phyloP scores from a whole-genome alignment of 2,329 filamentous ascomycete genomes.

The Fusarium drepaniforme region DNA sequence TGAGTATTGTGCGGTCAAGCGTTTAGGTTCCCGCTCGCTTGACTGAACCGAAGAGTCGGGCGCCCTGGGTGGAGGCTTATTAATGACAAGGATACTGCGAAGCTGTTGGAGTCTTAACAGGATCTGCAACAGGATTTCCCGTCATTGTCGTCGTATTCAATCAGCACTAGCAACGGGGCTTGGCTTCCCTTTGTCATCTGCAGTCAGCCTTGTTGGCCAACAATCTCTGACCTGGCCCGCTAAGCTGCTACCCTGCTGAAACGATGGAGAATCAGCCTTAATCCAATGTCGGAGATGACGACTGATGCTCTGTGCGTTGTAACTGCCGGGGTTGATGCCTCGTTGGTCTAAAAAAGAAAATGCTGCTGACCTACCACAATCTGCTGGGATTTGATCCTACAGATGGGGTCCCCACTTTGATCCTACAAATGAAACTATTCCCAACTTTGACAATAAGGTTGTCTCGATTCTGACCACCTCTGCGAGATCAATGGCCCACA shows the following conservation, averaged over 20 bases:
- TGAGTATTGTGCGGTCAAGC: background rate
- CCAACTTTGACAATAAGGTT: background rate
- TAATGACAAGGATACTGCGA: constrained; percentile 1
- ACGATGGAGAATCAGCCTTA: background rate
- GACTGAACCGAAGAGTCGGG: background rate
- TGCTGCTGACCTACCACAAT: background rate
- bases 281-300: background rate
- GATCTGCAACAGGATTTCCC: background rate
- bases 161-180: background rate
- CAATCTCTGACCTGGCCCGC: background rate
- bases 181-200: background rate
- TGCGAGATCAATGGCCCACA: background rate
- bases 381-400: background rate
- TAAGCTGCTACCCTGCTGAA: background rate
- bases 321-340: background rate
- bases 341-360: background rate
- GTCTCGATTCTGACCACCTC: background rate
- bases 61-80: background rate
- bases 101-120: background rate
- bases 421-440: constrained; percentile 2
- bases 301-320: background rate
- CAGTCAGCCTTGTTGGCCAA: background rate
- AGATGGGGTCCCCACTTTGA: background rate
- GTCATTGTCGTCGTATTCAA: background rate
- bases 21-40: background rate